Conservation (phyloP, 148 eudicot genomes). For the Vaccinium darrowii region DNA sequence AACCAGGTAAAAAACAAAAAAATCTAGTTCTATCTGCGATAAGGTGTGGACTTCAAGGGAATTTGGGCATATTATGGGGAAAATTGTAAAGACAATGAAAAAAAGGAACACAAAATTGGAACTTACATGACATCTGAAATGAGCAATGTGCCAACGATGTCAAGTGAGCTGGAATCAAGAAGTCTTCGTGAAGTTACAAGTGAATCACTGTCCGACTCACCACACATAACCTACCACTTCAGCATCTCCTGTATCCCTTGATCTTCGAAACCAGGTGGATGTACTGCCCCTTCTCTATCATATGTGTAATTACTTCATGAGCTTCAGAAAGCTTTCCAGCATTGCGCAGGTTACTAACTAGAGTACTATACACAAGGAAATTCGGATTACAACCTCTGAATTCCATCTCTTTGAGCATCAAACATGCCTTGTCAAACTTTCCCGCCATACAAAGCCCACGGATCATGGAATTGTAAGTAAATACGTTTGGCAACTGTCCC, state of each 20-base stretch:
- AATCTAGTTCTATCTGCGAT: neutral
- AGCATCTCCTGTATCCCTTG: slow-evolving; percentile 50
- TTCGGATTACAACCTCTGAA: neutral
- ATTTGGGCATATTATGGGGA: neutral
- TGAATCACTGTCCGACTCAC: neutral
- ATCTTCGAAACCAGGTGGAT: slow-evolving; percentile 56
- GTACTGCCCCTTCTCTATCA: slow-evolving; percentile 80
- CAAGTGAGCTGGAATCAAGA: slow-evolving; percentile 11
- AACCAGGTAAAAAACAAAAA: neutral
- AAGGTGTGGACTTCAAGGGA: neutral
- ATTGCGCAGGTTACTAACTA: too few species aligned
- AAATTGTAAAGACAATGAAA: neutral
- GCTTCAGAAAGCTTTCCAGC: too few species aligned
- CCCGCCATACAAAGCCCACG: slow-evolving; percentile 4
- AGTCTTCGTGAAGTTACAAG: slow-evolving; percentile 16
- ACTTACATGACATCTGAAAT: slow-evolving; percentile 21
- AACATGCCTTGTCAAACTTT: neutral
- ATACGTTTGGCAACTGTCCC: neutral
- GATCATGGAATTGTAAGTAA: slow-evolving; percentile 4
- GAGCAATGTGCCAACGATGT: slow-evolving; percentile 18
- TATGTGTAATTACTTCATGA: slow-evolving; percentile 50
- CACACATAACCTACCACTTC: slow-evolving; percentile 17
- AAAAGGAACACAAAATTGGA: slow-evolving; percentile 10
- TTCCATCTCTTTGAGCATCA: slow-evolving; percentile 3
- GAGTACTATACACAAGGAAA: slow-evolving; percentile 22